phyloP scores from a whole-genome alignment of 1,284 basidiomycete species.

The Afroboletus lepidellus region DNA sequence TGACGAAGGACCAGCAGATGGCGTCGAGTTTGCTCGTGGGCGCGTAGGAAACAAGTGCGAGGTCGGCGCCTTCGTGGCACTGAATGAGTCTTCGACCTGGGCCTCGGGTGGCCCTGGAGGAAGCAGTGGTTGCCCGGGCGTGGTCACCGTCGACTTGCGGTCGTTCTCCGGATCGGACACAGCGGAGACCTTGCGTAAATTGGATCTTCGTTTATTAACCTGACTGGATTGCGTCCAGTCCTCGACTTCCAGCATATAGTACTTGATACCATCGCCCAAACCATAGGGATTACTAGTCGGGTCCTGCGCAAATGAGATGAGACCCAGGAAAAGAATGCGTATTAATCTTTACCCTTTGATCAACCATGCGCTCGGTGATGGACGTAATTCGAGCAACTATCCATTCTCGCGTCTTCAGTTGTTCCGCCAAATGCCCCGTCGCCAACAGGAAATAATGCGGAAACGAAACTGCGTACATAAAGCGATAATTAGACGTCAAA shows the following conservation, averaged over 20 bases:
- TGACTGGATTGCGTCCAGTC: slow-evolving; percentile 80
- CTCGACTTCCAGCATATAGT: slow-evolving; percentile 91
- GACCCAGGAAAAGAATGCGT: not conserved
- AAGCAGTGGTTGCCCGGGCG: slow-evolving; percentile 31
- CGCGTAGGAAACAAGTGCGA: slow-evolving; percentile 63
- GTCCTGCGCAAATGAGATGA: slow-evolving; percentile 46
- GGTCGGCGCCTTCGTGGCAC: slow-evolving; percentile 56
- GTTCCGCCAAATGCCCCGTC: slow-evolving; percentile 79
- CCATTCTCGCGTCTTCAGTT: slow-evolving; percentile 87
- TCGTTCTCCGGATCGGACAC: slow-evolving; percentile 37
- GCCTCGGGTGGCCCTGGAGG: slow-evolving; percentile 58
- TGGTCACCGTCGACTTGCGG: slow-evolving; percentile 36
- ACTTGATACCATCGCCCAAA: slow-evolving; percentile 87
- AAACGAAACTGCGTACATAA: slow-evolving; percentile 67
- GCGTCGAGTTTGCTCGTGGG: slow-evolving; percentile 63
- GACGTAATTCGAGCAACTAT: slow-evolving; percentile 90
- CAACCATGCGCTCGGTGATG: slow-evolving; percentile 83
- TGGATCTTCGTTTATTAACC: slow-evolving; percentile 55
- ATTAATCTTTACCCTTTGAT: slow-evolving; percentile 59
- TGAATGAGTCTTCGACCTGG: slow-evolving; percentile 68
- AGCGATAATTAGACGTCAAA: not conserved
- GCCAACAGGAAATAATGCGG: slow-evolving; percentile 97
- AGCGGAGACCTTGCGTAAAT: slow-evolving; percentile 50
- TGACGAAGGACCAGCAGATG: slow-evolving; percentile 68
- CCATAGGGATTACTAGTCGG: slow-evolving; percentile 74